These are phyloP conservation scores for Talaromyces amestolkiae DNA, from an alignment of 2,329 filamentous ascomycete species.

Conservation along the genomic window DNA sequence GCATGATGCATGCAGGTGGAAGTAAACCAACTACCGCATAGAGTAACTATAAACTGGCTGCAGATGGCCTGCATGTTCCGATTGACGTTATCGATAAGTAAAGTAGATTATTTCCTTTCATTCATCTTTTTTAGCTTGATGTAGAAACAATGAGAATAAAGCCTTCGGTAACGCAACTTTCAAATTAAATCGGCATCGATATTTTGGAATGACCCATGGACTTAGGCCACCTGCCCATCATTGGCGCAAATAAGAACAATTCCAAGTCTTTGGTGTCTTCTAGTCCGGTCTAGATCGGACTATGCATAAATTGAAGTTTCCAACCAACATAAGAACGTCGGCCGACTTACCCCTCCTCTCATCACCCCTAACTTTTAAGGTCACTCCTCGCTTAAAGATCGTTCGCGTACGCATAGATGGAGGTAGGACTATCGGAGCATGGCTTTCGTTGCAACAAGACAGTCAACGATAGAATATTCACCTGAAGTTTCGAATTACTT, in stretches of 20 bases:
- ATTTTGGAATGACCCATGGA: background rate
- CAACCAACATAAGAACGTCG: background rate
- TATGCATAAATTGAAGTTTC: background rate
- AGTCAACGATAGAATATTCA: background rate
- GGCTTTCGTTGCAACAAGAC: background rate
- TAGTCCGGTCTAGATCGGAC: slow-evolving; percentile 2
- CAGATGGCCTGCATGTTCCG: background rate
- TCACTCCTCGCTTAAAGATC: background rate
- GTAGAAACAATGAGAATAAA: background rate
- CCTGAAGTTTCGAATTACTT: background rate
- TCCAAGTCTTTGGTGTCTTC: background rate
- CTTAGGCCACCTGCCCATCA: background rate
- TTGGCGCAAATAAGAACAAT: background rate
- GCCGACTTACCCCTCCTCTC: background rate
- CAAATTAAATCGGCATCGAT: background rate
- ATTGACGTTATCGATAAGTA: background rate
- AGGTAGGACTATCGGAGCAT: background rate
- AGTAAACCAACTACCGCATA: background rate
- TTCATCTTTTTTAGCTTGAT: background rate
- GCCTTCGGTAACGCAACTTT: background rate
- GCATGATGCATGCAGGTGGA: background rate
- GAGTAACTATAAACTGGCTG: background rate
- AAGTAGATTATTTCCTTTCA: background rate
- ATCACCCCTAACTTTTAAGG: background rate
- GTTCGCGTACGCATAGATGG: background rate